A percentile compares a stretch with the other conserved stretches of the same genome.
These are phyloP conservation scores for Psidium guajava DNA, from an alignment of 345 rosid species.

Conservation along the genomic window DNA sequence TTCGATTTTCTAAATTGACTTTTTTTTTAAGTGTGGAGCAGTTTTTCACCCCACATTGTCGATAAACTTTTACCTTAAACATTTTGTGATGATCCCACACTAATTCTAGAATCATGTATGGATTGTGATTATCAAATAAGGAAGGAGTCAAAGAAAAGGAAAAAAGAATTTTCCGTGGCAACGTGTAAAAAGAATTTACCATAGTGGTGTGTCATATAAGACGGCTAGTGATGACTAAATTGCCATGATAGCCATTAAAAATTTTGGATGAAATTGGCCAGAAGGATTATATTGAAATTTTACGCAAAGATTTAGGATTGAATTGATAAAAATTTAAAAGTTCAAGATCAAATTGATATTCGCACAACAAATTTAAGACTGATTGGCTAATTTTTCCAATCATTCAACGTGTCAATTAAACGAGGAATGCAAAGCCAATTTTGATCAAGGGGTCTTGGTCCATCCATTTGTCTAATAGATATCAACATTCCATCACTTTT, in stretches of 20 bases:
- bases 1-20: neutral
- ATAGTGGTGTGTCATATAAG: fast-evolving
- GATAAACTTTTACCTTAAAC: neutral
- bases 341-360: fast-evolving
- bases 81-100: neutral
- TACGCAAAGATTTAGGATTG: no score
- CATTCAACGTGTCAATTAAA: neutral
- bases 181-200: no score
- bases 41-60: neutral
- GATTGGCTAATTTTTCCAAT: neutral
- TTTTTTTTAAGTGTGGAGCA: neutral
- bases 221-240: fast-evolving
- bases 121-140: no score
- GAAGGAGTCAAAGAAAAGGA: neutral
- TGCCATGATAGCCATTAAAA: no score
- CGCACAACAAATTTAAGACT: fast-evolving
- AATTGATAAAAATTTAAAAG: no score
- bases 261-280: fast-evolving
- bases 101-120: neutral
- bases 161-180: neutral
- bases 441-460: neutral
- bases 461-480: neutral
- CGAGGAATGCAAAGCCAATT: neutral
- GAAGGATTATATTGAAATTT: neutral
- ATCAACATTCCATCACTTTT: neutral